Evolutionary conservation across 2,329 filamentous ascomycete species (phyloP).

Genomic region (Epichloe sp.): DNA sequence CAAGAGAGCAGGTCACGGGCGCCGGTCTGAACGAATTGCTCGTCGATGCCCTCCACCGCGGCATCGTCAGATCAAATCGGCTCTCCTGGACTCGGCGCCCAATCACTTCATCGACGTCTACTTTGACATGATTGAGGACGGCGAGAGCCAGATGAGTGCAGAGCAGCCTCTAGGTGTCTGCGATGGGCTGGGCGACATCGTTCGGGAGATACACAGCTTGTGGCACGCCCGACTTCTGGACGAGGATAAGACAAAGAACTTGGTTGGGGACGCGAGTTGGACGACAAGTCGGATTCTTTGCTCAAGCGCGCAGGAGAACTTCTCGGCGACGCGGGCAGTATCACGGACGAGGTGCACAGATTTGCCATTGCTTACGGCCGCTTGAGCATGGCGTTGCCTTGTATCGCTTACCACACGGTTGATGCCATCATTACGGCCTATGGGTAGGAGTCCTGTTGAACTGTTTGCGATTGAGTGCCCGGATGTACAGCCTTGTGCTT

Average conservation of each 20-base stretch:
- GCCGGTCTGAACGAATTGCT: conserved; percentile 5
- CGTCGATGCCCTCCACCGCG: conserved; percentile 1
- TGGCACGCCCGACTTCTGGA: conserved; percentile 5
- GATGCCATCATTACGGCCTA: conserved; percentile 5
- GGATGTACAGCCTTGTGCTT: too few relatives aligned
- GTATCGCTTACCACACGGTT: conserved; percentile 4
- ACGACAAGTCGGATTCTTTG: conserved; percentile 1
- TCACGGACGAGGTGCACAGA: conserved; percentile 4
- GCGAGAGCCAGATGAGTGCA: background rate
- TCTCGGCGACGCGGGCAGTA: background rate
- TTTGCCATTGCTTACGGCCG: conserved; percentile 7
- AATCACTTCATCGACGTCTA: conserved; percentile 1
- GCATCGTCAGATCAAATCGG: background rate
- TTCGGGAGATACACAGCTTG: background rate
- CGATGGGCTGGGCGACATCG: background rate
- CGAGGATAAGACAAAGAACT: conserved; percentile 2
- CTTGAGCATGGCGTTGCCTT: conserved; percentile 5
- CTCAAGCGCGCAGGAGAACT: conserved; percentile 3
- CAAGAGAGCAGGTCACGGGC: conserved; percentile 4
- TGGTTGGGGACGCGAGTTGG: conserved; percentile 6
- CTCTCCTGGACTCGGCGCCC: background rate
- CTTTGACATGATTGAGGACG: conserved; percentile 4
- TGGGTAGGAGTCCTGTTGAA: background rate
- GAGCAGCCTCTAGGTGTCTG: conserved; percentile 2
- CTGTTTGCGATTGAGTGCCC: too few relatives aligned